Evolutionary conservation across 139 green algal species (phyloP), one percentile per base, ranked within the genome.

Genomic region (Closterium sp.): DNA sequence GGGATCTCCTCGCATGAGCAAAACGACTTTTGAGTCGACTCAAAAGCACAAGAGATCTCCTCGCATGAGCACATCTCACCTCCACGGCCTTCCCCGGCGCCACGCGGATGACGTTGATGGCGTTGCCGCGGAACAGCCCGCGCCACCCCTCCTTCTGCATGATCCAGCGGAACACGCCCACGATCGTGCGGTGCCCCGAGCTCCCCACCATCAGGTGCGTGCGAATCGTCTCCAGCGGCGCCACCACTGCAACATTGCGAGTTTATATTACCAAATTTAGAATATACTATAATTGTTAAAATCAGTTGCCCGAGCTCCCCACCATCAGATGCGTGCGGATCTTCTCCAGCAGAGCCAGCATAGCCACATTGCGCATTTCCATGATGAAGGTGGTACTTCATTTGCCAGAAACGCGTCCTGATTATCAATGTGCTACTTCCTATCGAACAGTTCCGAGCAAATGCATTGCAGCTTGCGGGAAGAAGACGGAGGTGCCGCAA

Each of bases 131-230:
- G 89, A 92, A 94, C 19, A 94, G 73, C 27, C 91, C 91, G 22
- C 19, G 31, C 91, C 91, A 94, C 9, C 91, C 91, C 89, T 94
- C 91, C 11, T 45, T 90, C 88, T 50, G 19, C 88, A 94, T 88
- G 89, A 94, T 94, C 28, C 73, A 84, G 17, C 31, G 24, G 29
- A 92, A 91, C 79, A 94, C 91, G 24, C 93, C 91, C 9, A 19
- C 28, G 30, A 94, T 45, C 21, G 27, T 30, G 22, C 31, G 88
- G 31, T 92, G 88, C n/a, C 91, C 91, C 11, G 32, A 38, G 91
- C 32, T 94, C 19, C 91, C 91, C 24, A 94, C 91, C 91, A 94
- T 94, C n/a, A 94, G 88, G 22, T 93, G 91, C 31, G 91, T 94
- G 22, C 91, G 88, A 17, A 94, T 93, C 30, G 91, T 94, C 88